Base-by-base conservation (phyloP, 2,329 filamentous ascomycete species). In the Cladorrhinum sp. region DNA sequence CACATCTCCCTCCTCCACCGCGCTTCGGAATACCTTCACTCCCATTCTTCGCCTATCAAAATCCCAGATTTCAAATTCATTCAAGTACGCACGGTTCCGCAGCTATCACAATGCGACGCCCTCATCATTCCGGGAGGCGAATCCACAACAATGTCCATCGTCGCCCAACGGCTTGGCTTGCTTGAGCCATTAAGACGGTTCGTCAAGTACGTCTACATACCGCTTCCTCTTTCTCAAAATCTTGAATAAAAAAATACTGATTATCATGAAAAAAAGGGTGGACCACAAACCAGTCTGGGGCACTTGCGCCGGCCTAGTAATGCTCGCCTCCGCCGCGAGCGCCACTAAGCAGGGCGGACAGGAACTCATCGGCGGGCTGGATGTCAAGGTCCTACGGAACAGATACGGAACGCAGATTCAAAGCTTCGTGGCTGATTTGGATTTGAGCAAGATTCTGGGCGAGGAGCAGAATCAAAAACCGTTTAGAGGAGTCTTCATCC, bases 351-450 rank as follows among this genome's bases (percentile, higher is more conserved):
- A 90, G 70, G 92, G 92, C 49, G 94, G 94, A 0, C 95, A 98
- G 74, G 92, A 96, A 62, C 82, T 98, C 58, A 92, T 99, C 64
- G 95, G 95, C 14, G 95, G 95, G 2, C 82, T 99, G 39, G 88
- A 92, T 70, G 93, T 99, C 36, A 83, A 91, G 51, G 93, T 98
- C 30, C 92, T 96, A 71, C 84, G 95, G 52, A 99, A 98, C 72
- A 92, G 97, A 74, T 99, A 97, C 71, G 95, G 95, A 2, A 85
- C 94, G 58, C 95, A 99, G 75, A 88, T 90, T 14, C 92, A 98
- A 76, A 96, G 90, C 72, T 98, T 98, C 74, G 86, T 95, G 70
- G 86, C 89, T 0, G 82, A 86, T 52, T 74, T 97, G 30, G 76
- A 88, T 14, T 77, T 97, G 23, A 36, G 33, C 33, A 86, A 88